Base-by-base conservation (phyloP, 495 filamentous ascomycete genomes). In the Penicillium arizonense region DNA sequence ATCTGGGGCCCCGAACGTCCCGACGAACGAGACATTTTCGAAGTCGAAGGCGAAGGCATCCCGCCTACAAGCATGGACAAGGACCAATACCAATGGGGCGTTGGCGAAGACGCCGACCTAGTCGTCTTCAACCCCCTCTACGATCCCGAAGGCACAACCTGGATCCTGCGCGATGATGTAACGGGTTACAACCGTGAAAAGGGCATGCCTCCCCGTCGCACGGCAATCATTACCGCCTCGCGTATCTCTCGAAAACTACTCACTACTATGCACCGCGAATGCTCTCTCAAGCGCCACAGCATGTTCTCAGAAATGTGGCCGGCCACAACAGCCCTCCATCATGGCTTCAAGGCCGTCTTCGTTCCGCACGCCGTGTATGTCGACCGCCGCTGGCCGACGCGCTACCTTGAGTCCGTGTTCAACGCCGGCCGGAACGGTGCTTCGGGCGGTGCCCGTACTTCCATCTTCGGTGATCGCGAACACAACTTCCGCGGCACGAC, bases 281-380 rank as follows among this genome's bases (percentile, higher is more conserved):
- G 89, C 20, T 81, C 81, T 3, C 79, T 88, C 59, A 78, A 86
- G 47, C 89, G 87, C 45, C 93, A 93, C 70, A 87, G 86, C 56
- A 92, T 94, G 72, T 97, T 96, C 74, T 88, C 89, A 0, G 94
- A 98, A 68, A 97, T 97, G 91, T 97, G 89, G 89, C 87, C 92
- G 1, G 87, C 87, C 14, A 89, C 88, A 0, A 79, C 84, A 4
- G 88, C 92, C 7, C 77, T 98, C 3, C 95, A 97, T 47, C 94
- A 97, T 64, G 94, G 94, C 10, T 84, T 90, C 76, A 98, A 98
- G 72, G 94, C 90, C 40, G 94, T 98, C 20, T 96, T 86, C 61
- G 90, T 86, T 11, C 94, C 94, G 2, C 94, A 98, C 63, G 90
- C 93, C 0, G 78, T 96, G 34, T 96, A 87, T 65, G 82, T 98